Percentiles rank a stretch among this genome's conserved stretches.
Conservation (phyloP, 352 stramenopile genomes). For the Globisporangium viniferum region DNA sequence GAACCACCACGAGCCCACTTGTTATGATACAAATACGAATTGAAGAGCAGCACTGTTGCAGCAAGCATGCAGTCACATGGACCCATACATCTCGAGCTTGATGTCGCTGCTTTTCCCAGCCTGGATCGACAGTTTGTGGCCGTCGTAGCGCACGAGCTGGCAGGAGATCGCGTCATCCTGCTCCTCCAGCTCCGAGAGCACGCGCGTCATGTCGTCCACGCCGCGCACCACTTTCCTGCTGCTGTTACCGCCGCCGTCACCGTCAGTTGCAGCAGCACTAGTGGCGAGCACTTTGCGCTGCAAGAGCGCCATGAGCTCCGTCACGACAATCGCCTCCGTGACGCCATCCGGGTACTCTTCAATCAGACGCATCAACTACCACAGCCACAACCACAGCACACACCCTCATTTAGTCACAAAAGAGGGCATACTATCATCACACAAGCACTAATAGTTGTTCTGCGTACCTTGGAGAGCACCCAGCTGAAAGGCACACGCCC, state of each 20-base stretch:
- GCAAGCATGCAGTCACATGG: too few relatives aligned
- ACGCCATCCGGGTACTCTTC: slow-evolving; percentile 70
- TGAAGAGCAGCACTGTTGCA: not conserved
- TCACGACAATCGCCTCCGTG: slow-evolving; percentile 58
- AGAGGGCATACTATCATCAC: not conserved
- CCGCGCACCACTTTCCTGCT: slow-evolving; percentile 30
- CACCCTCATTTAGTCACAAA: too few relatives aligned
- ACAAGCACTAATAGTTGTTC: not conserved
- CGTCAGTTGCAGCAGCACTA: not conserved
- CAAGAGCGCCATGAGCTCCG: slow-evolving; percentile 48
- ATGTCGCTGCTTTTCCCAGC: slow-evolving; percentile 22
- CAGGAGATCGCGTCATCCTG: slow-evolving; percentile 31
- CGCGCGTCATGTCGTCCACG: slow-evolving; percentile 27
- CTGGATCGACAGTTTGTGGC: slow-evolving; percentile 40
- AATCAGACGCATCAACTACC: slow-evolving; percentile 44
- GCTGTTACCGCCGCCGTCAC: not conserved
- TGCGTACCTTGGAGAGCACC: slow-evolving; percentile 46
- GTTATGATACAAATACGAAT: not conserved
- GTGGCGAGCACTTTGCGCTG: slow-evolving; percentile 25
- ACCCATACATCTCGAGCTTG: slow-evolving; percentile 24
- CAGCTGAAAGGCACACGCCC: slow-evolving; percentile 46
- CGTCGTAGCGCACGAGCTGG: slow-evolving; percentile 26
- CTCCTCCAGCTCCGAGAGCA: slow-evolving; percentile 41
- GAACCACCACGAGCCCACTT: not conserved
- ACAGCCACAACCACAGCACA: not conserved